Evolutionary conservation across 495 filamentous ascomycete species (phyloP), one percentile per base, ranked within the genome.

Genomic region (Annulohypoxylon stygium): DNA sequence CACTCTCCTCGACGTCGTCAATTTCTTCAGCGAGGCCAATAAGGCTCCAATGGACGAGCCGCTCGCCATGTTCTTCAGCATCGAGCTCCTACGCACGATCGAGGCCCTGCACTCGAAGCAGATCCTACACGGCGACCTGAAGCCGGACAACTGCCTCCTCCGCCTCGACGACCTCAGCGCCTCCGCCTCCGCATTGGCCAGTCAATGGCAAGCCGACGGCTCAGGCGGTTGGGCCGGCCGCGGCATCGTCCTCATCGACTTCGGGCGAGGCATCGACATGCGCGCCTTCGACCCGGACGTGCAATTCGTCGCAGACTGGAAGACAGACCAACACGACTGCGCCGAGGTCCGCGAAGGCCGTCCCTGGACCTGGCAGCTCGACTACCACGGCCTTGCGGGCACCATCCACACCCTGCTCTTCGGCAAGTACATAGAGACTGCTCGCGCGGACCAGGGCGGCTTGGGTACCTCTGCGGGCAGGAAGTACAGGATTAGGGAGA

Each of bases 251-350:
- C 86, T 99, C 1, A 98, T 99, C 76, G 96, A 99, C 81, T 98
- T 99, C 76, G 96, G 96, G 6, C 90, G 97, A 2, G 93, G 90
- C 26, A 97, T 98, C 81, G 96, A 99, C 83, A 94, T 97, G 94
- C 88, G 87, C 60, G 89, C 88, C 4, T 99, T 98, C 84, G 74
- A 77, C 1, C 87, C 90, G 0, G 86, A 88, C 65, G 94, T 97
- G 16, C 90, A 93, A 71, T 99, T 99, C 83, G 86, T 97, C 45
- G 97, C 95, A 1, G 95, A 98, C 79, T 99, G 97, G 96, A 90
- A 94, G 80, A 92, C 92, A 2, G 86, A 87, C 18, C 85, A 89
- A 26, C 89, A 92, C 61, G 96, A 99, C 77, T 98, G 96, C 80
- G 91, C 92, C 41, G 96, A 99, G 85, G 97, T 98, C 86, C 90